Base-by-base conservation (phyloP, 1,139 yeast species). In the Taphrina confusa region DNA sequence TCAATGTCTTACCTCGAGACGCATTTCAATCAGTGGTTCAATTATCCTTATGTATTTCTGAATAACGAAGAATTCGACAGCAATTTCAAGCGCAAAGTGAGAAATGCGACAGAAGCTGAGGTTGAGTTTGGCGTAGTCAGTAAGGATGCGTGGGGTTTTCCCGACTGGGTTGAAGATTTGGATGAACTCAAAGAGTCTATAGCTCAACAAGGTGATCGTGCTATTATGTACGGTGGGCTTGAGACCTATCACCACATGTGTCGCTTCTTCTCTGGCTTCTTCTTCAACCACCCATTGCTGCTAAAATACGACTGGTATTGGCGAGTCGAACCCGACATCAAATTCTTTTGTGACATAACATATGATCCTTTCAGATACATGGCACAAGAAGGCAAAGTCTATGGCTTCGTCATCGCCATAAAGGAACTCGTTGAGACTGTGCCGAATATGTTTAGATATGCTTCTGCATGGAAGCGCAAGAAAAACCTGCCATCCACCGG, bases 281-380 rank as follows among this genome's bases (percentile, higher is more conserved):
- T 90, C 70, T 87, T 82, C 74, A 80, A 82, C 64, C 95, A 74
- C 71, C 85, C 85, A 2, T 71, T 86, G 64, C 83, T 91, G 52
- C 76, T 71, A 60, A 77, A 81, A 61, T 78, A 82, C 63, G 89
- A 88, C 63, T 90, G 95, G 94, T 90, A 89, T 74, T 90, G 97
- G 96, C 78, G 97, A 59, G 89, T 91, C 8, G 97, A 91, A 71
- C 97, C 97, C 1, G 85, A 86, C 65, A 92, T 91, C 46, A 85
- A 87, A 65, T 90, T 87, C 71, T 89, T 78, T 69, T 91, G 97
- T 73, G 97, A 90, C 71, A 74, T 89, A 55, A 86, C 96, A 0
- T 89, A 90, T 73, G 97, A 91, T 72, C 96, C 96, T 18, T 91
- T 91, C 70, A 68, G 79, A 25, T 90, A 85, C 68, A 88, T 91